These are phyloP conservation scores for Salix suchowensis DNA, from an alignment of 345 rosid genomes.

Conservation along the genomic window DNA sequence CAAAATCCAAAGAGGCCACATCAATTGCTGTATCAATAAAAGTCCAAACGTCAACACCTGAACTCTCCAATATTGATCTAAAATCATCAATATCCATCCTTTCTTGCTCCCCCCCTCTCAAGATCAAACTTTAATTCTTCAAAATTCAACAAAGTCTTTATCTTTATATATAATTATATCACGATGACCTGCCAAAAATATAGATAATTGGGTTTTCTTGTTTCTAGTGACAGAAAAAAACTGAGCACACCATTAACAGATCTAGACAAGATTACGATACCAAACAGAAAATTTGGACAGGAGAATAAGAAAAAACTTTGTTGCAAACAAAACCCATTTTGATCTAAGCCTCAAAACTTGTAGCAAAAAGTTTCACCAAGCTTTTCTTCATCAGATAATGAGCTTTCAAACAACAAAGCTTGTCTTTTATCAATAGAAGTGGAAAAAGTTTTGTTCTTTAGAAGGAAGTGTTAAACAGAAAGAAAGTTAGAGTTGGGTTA, in stretches of 20 bases:
- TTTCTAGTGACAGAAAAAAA: background rate
- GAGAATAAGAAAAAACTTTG: too few species aligned
- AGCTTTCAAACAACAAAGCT: background rate
- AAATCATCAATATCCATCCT: slow-evolving; percentile 86
- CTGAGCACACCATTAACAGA: background rate
- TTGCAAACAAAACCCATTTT: background rate
- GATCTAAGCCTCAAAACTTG: background rate
- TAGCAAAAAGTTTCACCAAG: background rate
- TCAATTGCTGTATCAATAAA: slow-evolving; percentile 79
- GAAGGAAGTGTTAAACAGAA: background rate
- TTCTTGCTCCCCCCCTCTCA: background rate
- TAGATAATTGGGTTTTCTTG: background rate
- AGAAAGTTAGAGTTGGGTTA: background rate
- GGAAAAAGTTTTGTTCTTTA: background rate
- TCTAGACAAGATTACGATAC: background rate
- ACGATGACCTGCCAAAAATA: background rate
- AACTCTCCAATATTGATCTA: slow-evolving; percentile 61
- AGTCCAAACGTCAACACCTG: slow-evolving; percentile 90
- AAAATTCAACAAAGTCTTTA: background rate
- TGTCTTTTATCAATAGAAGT: background rate
- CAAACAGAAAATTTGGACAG: background rate
- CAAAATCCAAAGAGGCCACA: slow-evolving; percentile 69
- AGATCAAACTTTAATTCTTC: background rate
- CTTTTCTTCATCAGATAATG: too few species aligned
- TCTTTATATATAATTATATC: background rate